Evolutionary conservation across 495 filamentous ascomycete species (phyloP).

Genomic region (Mytilinidion resinicola): DNA sequence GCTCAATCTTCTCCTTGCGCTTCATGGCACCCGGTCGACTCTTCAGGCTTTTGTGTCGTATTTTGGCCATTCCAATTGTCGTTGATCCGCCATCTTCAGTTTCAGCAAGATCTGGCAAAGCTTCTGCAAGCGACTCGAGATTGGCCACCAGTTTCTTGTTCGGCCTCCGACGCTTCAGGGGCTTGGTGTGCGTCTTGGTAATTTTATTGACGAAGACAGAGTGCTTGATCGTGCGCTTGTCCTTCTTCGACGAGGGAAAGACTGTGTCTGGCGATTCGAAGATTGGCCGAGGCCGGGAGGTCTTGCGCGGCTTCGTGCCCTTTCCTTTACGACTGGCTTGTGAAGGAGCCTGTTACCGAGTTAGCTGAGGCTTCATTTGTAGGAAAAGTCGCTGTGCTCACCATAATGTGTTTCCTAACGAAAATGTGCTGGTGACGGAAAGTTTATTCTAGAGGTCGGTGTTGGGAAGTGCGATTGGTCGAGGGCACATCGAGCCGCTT

Average conservation of each 20-base stretch:
- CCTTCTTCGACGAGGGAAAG: conserved; percentile 53
- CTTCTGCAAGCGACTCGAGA: conserved; percentile 69
- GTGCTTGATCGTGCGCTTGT: conserved; percentile 72
- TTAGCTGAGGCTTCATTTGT: too few species aligned
- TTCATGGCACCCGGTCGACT: conserved; percentile 73
- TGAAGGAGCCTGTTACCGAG: too few species aligned
- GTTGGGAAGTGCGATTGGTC: too few species aligned
- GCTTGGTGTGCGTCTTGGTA: conserved; percentile 50
- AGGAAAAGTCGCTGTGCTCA: too few species aligned
- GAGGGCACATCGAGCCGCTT: too few species aligned
- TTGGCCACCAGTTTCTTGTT: conserved; percentile 71
- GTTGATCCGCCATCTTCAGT: conserved; percentile 34
- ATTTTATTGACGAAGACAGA: conserved; percentile 68
- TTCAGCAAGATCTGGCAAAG: conserved; percentile 56
- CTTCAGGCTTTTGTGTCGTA: conserved; percentile 64
- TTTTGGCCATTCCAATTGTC: conserved; percentile 41
- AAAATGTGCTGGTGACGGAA: too few species aligned
- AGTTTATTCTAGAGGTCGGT: too few species aligned
- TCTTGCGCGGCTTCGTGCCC: background rate
- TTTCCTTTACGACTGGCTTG: too few species aligned
- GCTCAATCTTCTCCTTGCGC: conserved; percentile 71
- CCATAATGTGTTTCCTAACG: too few species aligned
- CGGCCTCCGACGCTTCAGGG: conserved; percentile 57
- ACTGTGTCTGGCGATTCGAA: background rate
- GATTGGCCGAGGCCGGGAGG: background rate